Evolutionary conservation across 2,329 filamentous ascomycete genomes (phyloP).

Genomic region (Trichoderma pleuroti): DNA sequence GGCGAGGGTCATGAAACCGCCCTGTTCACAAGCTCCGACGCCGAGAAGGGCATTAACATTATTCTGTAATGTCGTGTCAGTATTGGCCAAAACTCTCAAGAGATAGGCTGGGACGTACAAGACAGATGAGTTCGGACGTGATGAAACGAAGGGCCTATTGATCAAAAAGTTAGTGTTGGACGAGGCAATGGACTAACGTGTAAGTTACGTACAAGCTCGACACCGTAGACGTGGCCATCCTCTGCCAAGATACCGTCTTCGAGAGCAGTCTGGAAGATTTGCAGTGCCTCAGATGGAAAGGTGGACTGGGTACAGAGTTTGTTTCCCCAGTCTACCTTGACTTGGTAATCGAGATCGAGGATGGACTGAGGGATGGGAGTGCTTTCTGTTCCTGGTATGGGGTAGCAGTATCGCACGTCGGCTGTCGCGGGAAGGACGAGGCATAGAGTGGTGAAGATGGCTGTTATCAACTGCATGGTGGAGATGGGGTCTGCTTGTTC

Average conservation of each 20-base stretch:
- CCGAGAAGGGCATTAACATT: neutral
- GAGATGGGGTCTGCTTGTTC: neutral
- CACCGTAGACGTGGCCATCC: neutral
- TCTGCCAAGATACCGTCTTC: neutral
- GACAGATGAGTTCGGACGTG: neutral
- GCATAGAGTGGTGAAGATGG: neutral
- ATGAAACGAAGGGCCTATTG: neutral
- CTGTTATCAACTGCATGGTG: neutral
- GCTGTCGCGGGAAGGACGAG: neutral
- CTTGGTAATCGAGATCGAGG: neutral
- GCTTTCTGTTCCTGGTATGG: neutral
- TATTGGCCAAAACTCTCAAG: neutral
- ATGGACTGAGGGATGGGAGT: neutral
- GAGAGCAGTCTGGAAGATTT: neutral
- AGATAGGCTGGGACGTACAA: neutral
- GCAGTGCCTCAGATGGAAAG: neutral
- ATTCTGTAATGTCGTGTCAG: neutral
- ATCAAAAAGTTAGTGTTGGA: neutral
- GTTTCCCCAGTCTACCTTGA: neutral
- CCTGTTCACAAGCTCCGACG: neutral
- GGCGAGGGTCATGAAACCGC: neutral
- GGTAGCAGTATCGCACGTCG: neutral
- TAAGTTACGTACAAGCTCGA: neutral
- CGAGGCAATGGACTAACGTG: no score
- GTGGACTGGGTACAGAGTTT: neutral